These are phyloP conservation scores for Backusella mclennaniae DNA, from an alignment of 192 early-diverging fungal genomes.

Conservation along the genomic window DNA sequence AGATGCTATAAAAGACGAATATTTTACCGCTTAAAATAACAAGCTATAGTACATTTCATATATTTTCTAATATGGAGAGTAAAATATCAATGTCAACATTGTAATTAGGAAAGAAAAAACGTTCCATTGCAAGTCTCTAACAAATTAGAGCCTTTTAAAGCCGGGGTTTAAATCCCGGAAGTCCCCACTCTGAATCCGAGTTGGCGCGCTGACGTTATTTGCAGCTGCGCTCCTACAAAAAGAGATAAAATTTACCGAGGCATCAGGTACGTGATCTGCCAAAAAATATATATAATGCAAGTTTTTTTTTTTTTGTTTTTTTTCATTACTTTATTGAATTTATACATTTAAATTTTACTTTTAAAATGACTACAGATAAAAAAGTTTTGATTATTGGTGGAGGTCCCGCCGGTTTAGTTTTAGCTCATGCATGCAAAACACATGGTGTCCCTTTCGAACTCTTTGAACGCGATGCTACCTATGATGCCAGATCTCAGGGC, in stretches of 20 bases:
- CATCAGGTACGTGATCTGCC: not conserved
- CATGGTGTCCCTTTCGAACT: slow-evolving; percentile 18
- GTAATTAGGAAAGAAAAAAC: not conserved
- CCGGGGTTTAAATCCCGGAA: not conserved
- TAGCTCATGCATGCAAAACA: slow-evolving; percentile 14
- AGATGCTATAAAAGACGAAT: not conserved
- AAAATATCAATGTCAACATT: not conserved
- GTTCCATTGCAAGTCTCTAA: not conserved
- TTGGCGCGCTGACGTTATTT: not conserved
- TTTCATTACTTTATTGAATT: not conserved
- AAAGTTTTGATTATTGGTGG: slow-evolving; percentile 32
- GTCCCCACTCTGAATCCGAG: not conserved
- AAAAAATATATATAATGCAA: not conserved
- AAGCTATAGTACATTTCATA: not conserved
- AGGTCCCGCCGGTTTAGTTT: slow-evolving; percentile 21
- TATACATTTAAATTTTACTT: not conserved
- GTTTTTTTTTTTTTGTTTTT: not conserved
- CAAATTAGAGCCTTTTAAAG: not conserved
- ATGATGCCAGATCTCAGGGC: not conserved
- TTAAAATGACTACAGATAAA: not conserved
- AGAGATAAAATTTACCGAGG: not conserved
- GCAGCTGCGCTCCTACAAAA: not conserved
- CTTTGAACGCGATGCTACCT: slow-evolving; percentile 25
- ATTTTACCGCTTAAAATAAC: not conserved
- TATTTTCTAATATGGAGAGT: not conserved